Percentiles rank a stretch among this genome's conserved stretches.
Conservation (phyloP, 2,329 filamentous ascomycete genomes). For the Aspergillus texensis region DNA sequence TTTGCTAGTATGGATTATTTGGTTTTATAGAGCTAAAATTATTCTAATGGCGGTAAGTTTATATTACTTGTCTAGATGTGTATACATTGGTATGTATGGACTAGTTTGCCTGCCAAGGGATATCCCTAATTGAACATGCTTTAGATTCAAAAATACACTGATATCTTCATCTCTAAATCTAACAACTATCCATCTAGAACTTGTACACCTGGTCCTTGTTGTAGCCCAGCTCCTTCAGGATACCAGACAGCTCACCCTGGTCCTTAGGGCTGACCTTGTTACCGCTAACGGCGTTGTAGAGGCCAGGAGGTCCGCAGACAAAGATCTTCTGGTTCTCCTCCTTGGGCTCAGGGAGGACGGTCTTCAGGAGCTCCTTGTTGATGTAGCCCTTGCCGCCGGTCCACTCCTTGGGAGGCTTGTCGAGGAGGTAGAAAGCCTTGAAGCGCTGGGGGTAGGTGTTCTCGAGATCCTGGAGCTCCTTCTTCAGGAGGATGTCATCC, state of each 20-base stretch:
- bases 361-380: conserved; percentile 90
- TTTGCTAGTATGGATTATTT: not conserved
- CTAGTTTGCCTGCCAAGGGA: not conserved
- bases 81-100: not conserved
- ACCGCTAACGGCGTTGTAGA: conserved; percentile 93
- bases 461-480: conserved; percentile 82
- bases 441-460: conserved; percentile 95
- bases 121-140: conserved; percentile 3
- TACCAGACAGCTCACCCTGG: conserved; percentile 84
- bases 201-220: conserved; percentile 92
- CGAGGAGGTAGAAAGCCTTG: conserved; percentile 90
- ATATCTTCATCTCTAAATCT: conserved; percentile 1
- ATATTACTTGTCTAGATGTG: not conserved
- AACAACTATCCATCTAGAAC: conserved; percentile 61
- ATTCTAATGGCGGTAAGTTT: not conserved
- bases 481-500: conserved; percentile 88
- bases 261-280: conserved; percentile 88
- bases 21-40: not conserved
- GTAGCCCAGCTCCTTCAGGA: conserved; percentile 83
- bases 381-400: conserved; percentile 76
- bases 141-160: not conserved
- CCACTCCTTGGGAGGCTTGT: conserved; percentile 81
- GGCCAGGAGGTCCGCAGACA: conserved; percentile 85
- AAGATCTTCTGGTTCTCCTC: conserved; percentile 93
- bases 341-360: conserved; percentile 90